Percentiles rank a stretch among this genome's conserved stretches.
phyloP scores from a whole-genome alignment of 1,284 basidiomycete genomes.

The Ustilago curta region DNA sequence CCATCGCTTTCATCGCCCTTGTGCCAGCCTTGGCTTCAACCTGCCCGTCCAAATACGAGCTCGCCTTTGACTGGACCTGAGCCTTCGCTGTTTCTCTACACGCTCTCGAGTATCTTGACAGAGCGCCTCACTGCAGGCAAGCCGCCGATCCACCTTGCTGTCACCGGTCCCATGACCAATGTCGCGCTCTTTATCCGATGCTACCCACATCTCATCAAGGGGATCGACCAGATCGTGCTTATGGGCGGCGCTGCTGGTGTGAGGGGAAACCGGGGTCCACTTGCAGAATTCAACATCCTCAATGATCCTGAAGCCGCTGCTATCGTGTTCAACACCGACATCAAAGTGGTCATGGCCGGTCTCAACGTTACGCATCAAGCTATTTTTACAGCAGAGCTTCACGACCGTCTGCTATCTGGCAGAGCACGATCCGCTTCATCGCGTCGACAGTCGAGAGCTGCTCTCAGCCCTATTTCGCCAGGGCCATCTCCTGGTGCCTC shows the following conservation, averaged over 20 bases:
- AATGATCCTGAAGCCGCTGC: slow-evolving; percentile 62
- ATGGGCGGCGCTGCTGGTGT: slow-evolving; percentile 63
- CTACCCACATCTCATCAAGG: slow-evolving; percentile 51
- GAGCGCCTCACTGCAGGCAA: slow-evolving; percentile 40
- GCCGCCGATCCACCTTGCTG: slow-evolving; percentile 51
- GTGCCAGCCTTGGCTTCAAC: slow-evolving; percentile 42
- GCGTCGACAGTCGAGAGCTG: slow-evolving; percentile 30
- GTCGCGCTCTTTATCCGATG: slow-evolving; percentile 58
- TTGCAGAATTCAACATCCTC: slow-evolving; percentile 63
- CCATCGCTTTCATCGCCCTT: slow-evolving; percentile 35
- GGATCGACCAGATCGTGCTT: slow-evolving; percentile 60
- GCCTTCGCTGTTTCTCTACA: slow-evolving; percentile 50
- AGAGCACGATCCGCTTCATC: slow-evolving; percentile 32
- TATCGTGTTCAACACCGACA: slow-evolving; percentile 58
- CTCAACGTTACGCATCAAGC: slow-evolving; percentile 65
- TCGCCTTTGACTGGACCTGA: slow-evolving; percentile 40
- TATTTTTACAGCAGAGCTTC: slow-evolving; percentile 53
- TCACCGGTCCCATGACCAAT: slow-evolving; percentile 64
- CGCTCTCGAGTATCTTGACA: slow-evolving; percentile 71
- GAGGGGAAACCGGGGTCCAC: slow-evolving; percentile 54
- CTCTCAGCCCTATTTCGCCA: slow-evolving; percentile 14
- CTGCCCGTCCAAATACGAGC: slow-evolving; percentile 34
- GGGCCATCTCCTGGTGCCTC: slow-evolving; percentile 24
- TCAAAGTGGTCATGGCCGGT: slow-evolving; percentile 62
- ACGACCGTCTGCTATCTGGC: slow-evolving; percentile 40